Conservation (phyloP, 2,329 filamentous ascomycete genomes). For the Ophiobolus disseminans region DNA sequence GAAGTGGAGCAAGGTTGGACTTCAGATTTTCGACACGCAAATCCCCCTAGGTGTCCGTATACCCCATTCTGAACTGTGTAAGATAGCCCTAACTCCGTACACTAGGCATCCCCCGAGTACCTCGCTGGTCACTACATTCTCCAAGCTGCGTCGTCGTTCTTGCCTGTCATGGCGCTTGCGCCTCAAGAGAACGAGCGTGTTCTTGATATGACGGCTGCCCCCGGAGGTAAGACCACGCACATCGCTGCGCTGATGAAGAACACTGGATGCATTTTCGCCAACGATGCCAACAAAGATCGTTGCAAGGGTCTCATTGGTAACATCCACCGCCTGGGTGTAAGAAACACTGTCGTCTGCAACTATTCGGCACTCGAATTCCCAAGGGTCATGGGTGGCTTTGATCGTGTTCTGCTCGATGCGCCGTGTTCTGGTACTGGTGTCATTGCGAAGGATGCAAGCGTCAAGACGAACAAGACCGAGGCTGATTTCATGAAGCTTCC, state of each 20-base stretch:
- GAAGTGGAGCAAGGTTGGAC: slow-evolving; percentile 97
- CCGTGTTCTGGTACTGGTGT: slow-evolving; percentile 97
- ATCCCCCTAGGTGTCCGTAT: slow-evolving; percentile 87
- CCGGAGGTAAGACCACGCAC: slow-evolving; percentile 95
- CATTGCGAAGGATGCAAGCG: slow-evolving; percentile 93
- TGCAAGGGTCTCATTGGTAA: slow-evolving; percentile 96
- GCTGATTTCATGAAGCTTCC: slow-evolving; percentile 92
- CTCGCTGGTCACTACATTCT: slow-evolving; percentile 97
- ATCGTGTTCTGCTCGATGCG: slow-evolving; percentile 90
- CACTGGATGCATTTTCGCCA: slow-evolving; percentile 92
- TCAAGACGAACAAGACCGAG: slow-evolving; percentile 98
- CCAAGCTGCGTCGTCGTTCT: slow-evolving; percentile 93
- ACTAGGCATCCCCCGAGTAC: slow-evolving; percentile 97
- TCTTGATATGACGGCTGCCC: slow-evolving; percentile 93
- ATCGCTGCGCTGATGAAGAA: slow-evolving; percentile 98
- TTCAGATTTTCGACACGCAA: slow-evolving; percentile 93
- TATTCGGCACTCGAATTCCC: slow-evolving; percentile 95
- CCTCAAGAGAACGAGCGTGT: slow-evolving; percentile 92
- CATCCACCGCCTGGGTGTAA: slow-evolving; percentile 90
- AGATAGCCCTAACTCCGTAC: too few relatives aligned
- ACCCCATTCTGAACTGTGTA: too few relatives aligned
- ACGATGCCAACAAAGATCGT: slow-evolving; percentile 93
- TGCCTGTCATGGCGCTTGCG: slow-evolving; percentile 95
- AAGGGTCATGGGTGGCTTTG: slow-evolving; percentile 92
- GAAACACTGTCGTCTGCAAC: slow-evolving; percentile 94